Conservation (phyloP, 1,284 basidiomycete species). For the Schizophyllum commune region DNA sequence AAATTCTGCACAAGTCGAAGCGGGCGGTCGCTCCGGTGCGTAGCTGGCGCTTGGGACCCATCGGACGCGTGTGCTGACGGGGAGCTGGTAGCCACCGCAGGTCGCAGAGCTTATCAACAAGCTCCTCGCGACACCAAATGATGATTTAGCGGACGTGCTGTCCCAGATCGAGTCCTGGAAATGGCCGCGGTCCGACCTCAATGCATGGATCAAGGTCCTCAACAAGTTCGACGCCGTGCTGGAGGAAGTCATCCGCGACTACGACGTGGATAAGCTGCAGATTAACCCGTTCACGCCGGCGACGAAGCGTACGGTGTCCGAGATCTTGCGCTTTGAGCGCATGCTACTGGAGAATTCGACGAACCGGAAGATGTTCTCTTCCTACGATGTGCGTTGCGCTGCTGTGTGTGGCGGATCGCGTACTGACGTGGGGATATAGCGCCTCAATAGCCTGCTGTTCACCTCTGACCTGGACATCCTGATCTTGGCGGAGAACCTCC, state of each 20-base stretch:
- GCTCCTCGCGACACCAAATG: slow-evolving; percentile 54
- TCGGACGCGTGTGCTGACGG: slow-evolving; percentile 11
- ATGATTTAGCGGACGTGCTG: slow-evolving; percentile 60
- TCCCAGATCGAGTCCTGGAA: slow-evolving; percentile 74
- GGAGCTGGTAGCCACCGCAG: slow-evolving; percentile 53
- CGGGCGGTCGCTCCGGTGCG: slow-evolving; percentile 60
- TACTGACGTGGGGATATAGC: slow-evolving; percentile 38
- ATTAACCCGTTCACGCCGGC: slow-evolving; percentile 70
- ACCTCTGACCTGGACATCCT: slow-evolving; percentile 89
- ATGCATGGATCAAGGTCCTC: slow-evolving; percentile 92
- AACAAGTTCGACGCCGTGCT: slow-evolving; percentile 93
- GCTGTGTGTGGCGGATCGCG: neutral
- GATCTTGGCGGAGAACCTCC: slow-evolving; percentile 75
- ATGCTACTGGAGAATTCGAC: slow-evolving; percentile 96
- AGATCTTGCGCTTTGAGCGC: slow-evolving; percentile 84
- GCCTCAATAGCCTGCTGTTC: slow-evolving; percentile 82
- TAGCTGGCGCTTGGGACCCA: slow-evolving; percentile 15
- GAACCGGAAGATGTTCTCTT: slow-evolving; percentile 93
- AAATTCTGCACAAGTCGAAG: slow-evolving; percentile 75
- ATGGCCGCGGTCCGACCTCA: slow-evolving; percentile 95
- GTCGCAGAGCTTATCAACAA: slow-evolving; percentile 68
- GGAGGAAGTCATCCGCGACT: slow-evolving; percentile 76
- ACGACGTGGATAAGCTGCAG: slow-evolving; percentile 80
- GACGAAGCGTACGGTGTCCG: slow-evolving; percentile 72
- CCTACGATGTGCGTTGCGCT: slow-evolving; percentile 79